phyloP scores from a whole-genome alignment of 495 filamentous ascomycete genomes.

The Daldinia decipiens region DNA sequence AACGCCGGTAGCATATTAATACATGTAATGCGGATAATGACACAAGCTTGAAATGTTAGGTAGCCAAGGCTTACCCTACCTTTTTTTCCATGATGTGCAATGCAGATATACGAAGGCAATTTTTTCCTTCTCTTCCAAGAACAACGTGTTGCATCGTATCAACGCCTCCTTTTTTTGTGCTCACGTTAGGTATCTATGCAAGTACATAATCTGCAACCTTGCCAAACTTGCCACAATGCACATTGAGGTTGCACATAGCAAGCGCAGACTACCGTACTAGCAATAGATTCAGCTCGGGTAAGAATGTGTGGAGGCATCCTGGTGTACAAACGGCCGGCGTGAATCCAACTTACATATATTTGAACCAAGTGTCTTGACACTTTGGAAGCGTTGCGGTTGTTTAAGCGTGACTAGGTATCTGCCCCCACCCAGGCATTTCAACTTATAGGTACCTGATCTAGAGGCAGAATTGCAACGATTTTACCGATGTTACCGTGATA shows the following conservation, averaged over 20 bases:
- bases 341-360: slow-evolving; percentile 13
- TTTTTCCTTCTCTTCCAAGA: not conserved
- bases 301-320: slow-evolving; percentile 32
- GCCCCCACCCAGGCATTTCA: slow-evolving; percentile 23
- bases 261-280: slow-evolving; percentile 22
- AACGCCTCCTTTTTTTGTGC: slow-evolving; percentile 30
- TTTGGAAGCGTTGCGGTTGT: slow-evolving; percentile 22
- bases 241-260: slow-evolving; percentile 5
- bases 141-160: slow-evolving; percentile 28
- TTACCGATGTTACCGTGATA: not conserved
- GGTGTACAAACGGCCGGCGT: slow-evolving; percentile 32
- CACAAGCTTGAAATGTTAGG: slow-evolving; percentile 1
- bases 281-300: slow-evolving; percentile 29
- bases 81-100: slow-evolving; percentile 4
- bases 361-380: slow-evolving; percentile 15
- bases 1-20: not conserved
- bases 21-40: slow-evolving; percentile 3
- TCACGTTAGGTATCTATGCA: slow-evolving; percentile 30
- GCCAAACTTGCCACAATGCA: slow-evolving; percentile 27
- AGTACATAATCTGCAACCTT: slow-evolving; percentile 29
- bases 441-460: not conserved
- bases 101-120: slow-evolving; percentile 17
- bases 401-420: slow-evolving; percentile 25
- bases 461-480: not conserved
- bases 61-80: slow-evolving; percentile 24